phyloP scores from a whole-genome alignment of 2,329 filamentous ascomycete species.

The Celoporthe dispersa region DNA sequence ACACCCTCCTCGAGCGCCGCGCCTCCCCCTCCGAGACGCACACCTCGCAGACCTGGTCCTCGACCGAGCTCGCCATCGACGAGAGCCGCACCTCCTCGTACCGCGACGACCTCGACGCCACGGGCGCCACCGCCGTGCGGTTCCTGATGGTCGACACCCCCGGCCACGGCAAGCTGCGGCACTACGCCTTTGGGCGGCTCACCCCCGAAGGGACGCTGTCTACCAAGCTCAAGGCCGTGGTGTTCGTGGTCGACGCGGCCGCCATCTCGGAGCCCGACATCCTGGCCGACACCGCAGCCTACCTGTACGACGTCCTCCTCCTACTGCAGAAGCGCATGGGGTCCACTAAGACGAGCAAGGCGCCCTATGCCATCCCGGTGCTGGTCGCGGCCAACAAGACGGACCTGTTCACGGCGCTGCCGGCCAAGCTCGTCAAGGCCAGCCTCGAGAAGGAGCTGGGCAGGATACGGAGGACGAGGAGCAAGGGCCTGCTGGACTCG shows the following conservation, averaged over 20 bases:
- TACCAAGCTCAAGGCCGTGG: constrained; percentile 68
- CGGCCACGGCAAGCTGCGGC: constrained; percentile 91
- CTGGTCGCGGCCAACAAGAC: constrained; percentile 93
- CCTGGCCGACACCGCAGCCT: constrained; percentile 76
- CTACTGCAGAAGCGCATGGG: constrained; percentile 70
- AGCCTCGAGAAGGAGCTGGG: constrained; percentile 81
- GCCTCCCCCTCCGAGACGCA: constrained; percentile 52
- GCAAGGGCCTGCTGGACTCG: constrained; percentile 81
- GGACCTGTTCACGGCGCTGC: constrained; percentile 91
- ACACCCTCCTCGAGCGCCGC: constrained; percentile 73
- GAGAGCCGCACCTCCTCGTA: constrained; percentile 52
- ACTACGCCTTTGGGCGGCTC: constrained; percentile 63
- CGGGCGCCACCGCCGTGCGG: constrained; percentile 63
- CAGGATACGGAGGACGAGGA: constrained; percentile 74
- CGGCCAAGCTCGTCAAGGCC: constrained; percentile 73
- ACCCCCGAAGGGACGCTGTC: constrained; percentile 37
- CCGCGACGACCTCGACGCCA: constrained; percentile 59
- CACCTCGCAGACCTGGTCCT: constrained; percentile 55
- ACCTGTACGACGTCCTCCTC: constrained; percentile 89
- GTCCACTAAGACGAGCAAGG: constrained; percentile 49
- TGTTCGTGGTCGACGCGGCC: constrained; percentile 89
- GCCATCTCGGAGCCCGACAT: constrained; percentile 62
- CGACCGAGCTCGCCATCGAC: constrained; percentile 60
- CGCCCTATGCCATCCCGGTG: constrained; percentile 67
- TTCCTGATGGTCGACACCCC: constrained; percentile 87